Percentiles rank a stretch among this genome's conserved stretches.
Evolutionary conservation across 768 basidiomycete species (phyloP).

Genomic region (Calocybe indica): DNA sequence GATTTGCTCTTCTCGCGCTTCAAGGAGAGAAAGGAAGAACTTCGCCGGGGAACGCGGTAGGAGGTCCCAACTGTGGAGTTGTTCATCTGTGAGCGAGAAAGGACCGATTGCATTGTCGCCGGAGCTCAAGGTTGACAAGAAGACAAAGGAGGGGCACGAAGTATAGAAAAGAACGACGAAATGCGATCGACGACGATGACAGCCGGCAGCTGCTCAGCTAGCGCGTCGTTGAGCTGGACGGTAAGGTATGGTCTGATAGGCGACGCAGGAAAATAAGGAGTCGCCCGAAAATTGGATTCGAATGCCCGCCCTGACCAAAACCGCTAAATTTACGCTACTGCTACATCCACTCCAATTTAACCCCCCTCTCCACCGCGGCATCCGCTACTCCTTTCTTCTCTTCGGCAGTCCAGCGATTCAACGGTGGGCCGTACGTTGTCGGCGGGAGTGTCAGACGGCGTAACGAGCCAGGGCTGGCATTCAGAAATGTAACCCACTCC

Average conservation of each 20-base stretch:
- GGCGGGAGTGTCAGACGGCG: slow-evolving; percentile 29
- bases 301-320: too few species aligned
- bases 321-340: too few species aligned
- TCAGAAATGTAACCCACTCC: slow-evolving; percentile 38
- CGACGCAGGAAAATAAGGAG: background rate
- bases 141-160: slow-evolving; percentile 5
- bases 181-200: slow-evolving; percentile 2
- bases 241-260: background rate
- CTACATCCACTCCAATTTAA: too few species aligned
- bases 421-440: slow-evolving; percentile 35
- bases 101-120: slow-evolving; percentile 29
- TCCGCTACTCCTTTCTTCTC: too few species aligned
- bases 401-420: slow-evolving; percentile 23
- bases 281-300: too few species aligned
- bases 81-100: slow-evolving; percentile 28
- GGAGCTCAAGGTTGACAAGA: too few species aligned
- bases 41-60: slow-evolving; percentile 44
- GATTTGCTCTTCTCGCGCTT: slow-evolving; percentile 42
- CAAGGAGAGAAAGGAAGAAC: slow-evolving; percentile 52
- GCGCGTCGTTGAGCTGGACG: background rate
- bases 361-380: too few species aligned
- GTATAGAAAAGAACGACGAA: slow-evolving; percentile 7
- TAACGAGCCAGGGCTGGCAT: slow-evolving; percentile 26
- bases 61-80: slow-evolving; percentile 20
- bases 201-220: background rate